Evolutionary conservation across 2,329 filamentous ascomycete species (phyloP), one percentile per base, ranked within the genome.

Genomic region (Fusarium staphyleae): DNA sequence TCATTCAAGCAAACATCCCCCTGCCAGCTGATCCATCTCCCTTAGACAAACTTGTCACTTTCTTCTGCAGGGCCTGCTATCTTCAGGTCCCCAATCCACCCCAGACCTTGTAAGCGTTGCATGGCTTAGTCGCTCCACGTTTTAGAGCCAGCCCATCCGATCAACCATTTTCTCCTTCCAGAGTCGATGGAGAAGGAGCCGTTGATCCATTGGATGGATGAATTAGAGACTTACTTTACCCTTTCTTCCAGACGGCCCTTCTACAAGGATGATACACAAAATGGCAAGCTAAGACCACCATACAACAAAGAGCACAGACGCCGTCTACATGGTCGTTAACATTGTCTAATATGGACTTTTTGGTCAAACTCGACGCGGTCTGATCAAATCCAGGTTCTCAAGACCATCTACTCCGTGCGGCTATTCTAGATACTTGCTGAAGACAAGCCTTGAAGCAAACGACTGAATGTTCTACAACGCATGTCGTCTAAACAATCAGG

Each of bases 171-270:
- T 39, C 57, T 51, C 37, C 24, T 60, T 60, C 43, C 22, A 43
- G 58, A 34, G 36, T 39, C 16, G 42, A 32, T 56, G 44, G 48
- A 55, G 44, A 43, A 41, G 47, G 39, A 41, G 46, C 43, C 53
- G 37, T 32, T 32, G n/a, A 56, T 30, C 41, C 24, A 60, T 59
- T 57, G 48, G 54, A 34, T 48, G 67, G 67, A 52, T 68, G 61
- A 70, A 67, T 60, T 26, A 16, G 22, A 33, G 41, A 12, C 30
- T 37, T 34, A 56, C 70, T 70, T 66, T 68, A n/a, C 65, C 67
- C 60, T 50, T 46, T 66, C 43, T 60, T 35, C 58, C 63, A 60
- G 55, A 56, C 51, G 51, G 51, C 34, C 57, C 63, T 58, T 57
- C 35, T 57, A 24, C 55, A 48, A 34, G 53, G 62, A 49, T 65